A percentile compares a stretch with the other conserved stretches of the same genome.
Conservation (phyloP, 129 eudicot genomes). For the Lactuca saligna region DNA sequence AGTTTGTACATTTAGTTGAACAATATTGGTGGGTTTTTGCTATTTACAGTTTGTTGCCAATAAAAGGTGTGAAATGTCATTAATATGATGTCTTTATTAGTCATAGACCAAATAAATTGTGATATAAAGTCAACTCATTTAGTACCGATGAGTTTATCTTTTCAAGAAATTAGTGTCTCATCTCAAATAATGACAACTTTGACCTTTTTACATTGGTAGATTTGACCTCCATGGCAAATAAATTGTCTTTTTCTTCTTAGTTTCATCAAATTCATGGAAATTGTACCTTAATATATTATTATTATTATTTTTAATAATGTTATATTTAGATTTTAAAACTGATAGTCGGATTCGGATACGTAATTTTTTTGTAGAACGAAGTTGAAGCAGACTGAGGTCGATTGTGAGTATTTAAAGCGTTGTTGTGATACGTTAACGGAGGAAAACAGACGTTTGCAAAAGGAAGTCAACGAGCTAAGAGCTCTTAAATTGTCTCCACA, state of each 20-base stretch:
- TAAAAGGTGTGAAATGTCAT: constrained; percentile 29
- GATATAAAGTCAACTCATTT: constrained; percentile 38
- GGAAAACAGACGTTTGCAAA: constrained; percentile 65
- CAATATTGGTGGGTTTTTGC: constrained; percentile 32
- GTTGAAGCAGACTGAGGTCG: constrained; percentile 85
- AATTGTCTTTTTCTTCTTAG: not conserved
- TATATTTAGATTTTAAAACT: too few species aligned
- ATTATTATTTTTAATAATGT: too few species aligned
- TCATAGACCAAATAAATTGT: constrained; percentile 27
- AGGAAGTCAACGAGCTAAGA: constrained; percentile 70
- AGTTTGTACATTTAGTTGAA: constrained; percentile 38
- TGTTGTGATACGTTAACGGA: constrained; percentile 66
- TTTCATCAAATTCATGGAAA: not conserved
- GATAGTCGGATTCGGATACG: too few species aligned
- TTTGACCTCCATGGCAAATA: too few species aligned
- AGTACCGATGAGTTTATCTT: constrained; percentile 31
- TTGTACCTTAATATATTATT: not conserved
- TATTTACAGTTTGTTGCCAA: constrained; percentile 30
- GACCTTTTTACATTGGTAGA: constrained; percentile 1
- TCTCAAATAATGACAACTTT: constrained; percentile 1
- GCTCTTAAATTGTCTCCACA: constrained; percentile 69
- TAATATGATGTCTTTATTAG: constrained; percentile 34
- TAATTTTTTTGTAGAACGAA: constrained; percentile 63
- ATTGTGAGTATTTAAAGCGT: constrained; percentile 65
- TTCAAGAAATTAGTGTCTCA: constrained; percentile 37